Evolutionary conservation across 1,284 basidiomycete genomes (phyloP), one percentile per base, ranked within the genome.

Genomic region (Exobasidium cylindrosporum): DNA sequence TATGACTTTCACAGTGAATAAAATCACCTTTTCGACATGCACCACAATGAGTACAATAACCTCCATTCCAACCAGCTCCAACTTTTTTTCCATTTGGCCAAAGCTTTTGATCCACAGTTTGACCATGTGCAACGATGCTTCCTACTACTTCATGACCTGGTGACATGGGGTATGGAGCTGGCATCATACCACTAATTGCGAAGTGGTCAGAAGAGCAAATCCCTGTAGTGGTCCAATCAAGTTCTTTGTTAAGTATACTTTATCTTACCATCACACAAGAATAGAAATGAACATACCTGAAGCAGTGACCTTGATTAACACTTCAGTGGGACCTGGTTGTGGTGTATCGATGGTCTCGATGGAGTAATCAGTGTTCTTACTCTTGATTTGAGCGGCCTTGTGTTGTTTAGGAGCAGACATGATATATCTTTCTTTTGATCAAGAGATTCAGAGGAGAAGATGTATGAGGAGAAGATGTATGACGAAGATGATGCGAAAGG

Each of bases 61-160:
- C 62, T 17, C 65, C 66, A 43, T 74, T 72, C 68, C 72, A 78
- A 29, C 74, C 79, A n/a, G 60, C 47, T 4, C 76, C 77, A 17
- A 79, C 73, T 24, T 63, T 59, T 45, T 77, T 62, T 11, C 78
- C 78, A 26, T 75, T 69, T 60, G 79, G 77, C 67, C 67, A 81
- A 1, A 58, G 46, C 23, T 70, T 67, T 40, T 76, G 75, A 31
- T 43, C 50, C 7, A 57, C 54, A 44, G 24, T 29, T 24, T 26
- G 13, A 7, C 68, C 67, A 0, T 68, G 54, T 14, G 65, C 63
- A 14, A 64, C 70, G 52, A 74, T 60, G 11, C 63, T 61, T 28
- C 69, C 75, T 13, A 76, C 54, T 44, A 74, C 65, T 58, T 73
- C 73, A 52, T 74, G 72, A 11, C 72, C 72, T 28, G 70, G 68